Conservation (phyloP, 2,329 filamentous ascomycete species). For the Fusarium agapanthi region DNA sequence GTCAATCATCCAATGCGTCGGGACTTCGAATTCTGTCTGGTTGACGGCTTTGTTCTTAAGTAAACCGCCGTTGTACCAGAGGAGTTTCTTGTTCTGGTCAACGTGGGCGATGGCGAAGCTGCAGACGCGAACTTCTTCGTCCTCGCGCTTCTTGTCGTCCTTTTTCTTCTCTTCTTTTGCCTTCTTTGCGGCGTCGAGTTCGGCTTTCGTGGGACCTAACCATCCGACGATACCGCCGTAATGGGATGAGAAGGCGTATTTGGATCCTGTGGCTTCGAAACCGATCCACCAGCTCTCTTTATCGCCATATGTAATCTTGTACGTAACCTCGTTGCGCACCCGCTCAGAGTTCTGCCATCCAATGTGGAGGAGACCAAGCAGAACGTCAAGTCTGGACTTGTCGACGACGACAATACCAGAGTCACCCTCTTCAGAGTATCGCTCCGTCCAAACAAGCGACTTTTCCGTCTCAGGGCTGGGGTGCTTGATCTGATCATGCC, state of each 20-base stretch:
- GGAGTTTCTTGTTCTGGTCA: constrained; percentile 47
- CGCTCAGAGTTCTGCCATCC: constrained; percentile 55
- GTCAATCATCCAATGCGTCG: constrained; percentile 53
- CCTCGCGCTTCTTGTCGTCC: background rate
- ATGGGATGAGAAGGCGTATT: constrained; percentile 52
- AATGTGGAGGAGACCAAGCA: constrained; percentile 52
- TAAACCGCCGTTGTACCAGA: constrained; percentile 56
- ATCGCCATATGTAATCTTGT: constrained; percentile 54
- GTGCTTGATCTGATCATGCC: constrained; percentile 48
- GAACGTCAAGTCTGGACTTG: constrained; percentile 48
- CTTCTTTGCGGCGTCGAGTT: background rate
- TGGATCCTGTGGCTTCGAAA: constrained; percentile 50
- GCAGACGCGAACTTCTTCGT: constrained; percentile 45
- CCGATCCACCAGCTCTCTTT: constrained; percentile 59
- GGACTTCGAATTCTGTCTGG: constrained; percentile 46
- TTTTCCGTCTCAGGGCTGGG: constrained; percentile 46
- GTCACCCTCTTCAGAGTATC: constrained; percentile 54
- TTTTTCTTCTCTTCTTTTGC: background rate
- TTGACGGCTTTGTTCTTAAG: constrained; percentile 51
- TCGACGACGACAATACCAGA: constrained; percentile 54
- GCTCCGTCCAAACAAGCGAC: constrained; percentile 51
- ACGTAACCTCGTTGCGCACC: constrained; percentile 52
- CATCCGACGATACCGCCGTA: constrained; percentile 54
- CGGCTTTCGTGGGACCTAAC: constrained; percentile 10
- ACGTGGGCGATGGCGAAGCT: constrained; percentile 54